Percentiles rank a stretch among this genome's conserved stretches.
phyloP scores from a whole-genome alignment of 225 moss, liverwort and hornwort species.

The Marchantia polymorpha region DNA sequence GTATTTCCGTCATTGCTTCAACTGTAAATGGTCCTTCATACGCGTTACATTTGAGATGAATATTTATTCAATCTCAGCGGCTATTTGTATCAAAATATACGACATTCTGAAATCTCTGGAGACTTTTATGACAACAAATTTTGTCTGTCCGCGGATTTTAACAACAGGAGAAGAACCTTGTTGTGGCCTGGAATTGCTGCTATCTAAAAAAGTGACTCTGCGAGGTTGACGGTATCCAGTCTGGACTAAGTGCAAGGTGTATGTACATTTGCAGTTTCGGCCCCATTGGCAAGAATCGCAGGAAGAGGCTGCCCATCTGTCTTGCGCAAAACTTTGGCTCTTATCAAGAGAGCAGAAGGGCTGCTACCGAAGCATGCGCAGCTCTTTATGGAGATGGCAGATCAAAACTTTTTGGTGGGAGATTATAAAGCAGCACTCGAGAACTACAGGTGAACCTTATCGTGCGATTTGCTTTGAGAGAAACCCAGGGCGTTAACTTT shows the following conservation, averaged over 20 bases:
- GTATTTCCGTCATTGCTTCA: conserved; percentile 25
- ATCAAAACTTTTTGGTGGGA: conserved; percentile 62
- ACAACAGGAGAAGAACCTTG: background rate
- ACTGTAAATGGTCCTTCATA: background rate
- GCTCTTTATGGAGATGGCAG: conserved; percentile 63
- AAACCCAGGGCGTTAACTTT: too few relatives aligned
- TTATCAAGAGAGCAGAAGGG: conserved; percentile 55
- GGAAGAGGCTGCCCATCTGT: conserved; percentile 52
- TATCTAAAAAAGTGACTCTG: background rate
- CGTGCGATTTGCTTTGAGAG: too few relatives aligned
- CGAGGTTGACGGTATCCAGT: background rate
- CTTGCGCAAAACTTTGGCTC: conserved; percentile 55
- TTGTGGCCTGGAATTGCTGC: background rate
- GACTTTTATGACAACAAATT: background rate
- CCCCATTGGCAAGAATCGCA: conserved; percentile 59
- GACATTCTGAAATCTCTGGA: background rate
- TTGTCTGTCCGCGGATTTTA: too few relatives aligned
- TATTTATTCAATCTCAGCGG: background rate
- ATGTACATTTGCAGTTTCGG: conserved; percentile 41
- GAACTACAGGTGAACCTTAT: conserved; percentile 52
- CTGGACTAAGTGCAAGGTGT: background rate
- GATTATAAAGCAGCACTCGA: conserved; percentile 61
- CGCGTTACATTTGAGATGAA: background rate
- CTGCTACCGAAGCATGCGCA: conserved; percentile 48
- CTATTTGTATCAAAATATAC: background rate